Evolutionary conservation across 176 grass and related monocot genomes (phyloP).

Genomic region (Musa schizocarpa): DNA sequence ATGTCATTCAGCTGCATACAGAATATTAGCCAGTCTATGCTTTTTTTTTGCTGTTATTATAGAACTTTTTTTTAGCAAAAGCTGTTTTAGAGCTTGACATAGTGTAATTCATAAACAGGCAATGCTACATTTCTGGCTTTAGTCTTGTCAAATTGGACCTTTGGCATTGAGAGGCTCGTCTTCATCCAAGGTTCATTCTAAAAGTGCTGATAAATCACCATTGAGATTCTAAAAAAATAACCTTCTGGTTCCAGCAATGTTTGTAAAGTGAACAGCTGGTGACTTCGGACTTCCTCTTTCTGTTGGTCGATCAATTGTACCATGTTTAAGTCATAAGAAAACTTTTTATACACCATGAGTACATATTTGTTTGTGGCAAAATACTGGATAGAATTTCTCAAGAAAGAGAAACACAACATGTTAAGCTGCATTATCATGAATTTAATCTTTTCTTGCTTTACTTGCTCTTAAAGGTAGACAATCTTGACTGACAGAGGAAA

Average conservation of each 20-base stretch:
- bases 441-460: neutral
- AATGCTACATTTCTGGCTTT: slow-evolving; percentile 8
- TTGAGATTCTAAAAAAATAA: neutral
- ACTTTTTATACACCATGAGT: neutral
- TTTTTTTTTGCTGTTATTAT: neutral
- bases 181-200: neutral
- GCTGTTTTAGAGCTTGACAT: neutral
- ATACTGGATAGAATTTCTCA: neutral
- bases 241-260: neutral
- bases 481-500: neutral
- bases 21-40: neutral
- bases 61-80: neutral
- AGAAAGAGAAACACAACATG: neutral
- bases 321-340: neutral
- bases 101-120: neutral
- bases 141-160: neutral
- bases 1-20: too few relatives aligned
- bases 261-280: neutral
- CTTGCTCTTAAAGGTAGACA: neutral
- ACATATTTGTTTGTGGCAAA: neutral
- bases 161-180: too few relatives aligned
- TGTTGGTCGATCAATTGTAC: neutral
- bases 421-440: neutral
- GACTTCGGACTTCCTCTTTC: neutral
- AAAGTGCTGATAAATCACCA: neutral